phyloP scores from a whole-genome alignment of 768 basidiomycete genomes.

The Gautieria morchelliformis region DNA sequence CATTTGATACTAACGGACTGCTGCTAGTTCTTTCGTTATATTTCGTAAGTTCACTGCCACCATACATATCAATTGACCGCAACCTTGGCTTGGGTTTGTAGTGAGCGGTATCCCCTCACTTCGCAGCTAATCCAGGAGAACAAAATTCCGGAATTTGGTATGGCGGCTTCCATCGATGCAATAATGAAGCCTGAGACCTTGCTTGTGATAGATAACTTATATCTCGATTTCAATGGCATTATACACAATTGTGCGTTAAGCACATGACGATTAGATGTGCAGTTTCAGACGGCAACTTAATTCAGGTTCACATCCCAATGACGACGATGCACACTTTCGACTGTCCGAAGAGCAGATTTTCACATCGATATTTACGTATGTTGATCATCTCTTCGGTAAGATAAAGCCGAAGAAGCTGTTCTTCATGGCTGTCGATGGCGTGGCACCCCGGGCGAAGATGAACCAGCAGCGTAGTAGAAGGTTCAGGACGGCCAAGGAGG shows the following conservation, averaged over 20 bases:
- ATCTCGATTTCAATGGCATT: conserved; percentile 91
- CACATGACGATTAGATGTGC: background rate
- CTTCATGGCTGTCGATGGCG: conserved; percentile 98
- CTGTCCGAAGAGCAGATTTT: conserved; percentile 96
- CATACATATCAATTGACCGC: background rate
- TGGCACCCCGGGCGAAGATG: conserved; percentile 97
- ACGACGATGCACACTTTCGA: conserved; percentile 91
- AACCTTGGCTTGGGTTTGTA: conserved; percentile 21
- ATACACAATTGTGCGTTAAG: conserved; percentile 64
- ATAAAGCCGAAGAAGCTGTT: conserved; percentile 97
- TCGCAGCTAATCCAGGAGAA: conserved; percentile 98
- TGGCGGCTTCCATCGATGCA: conserved; percentile 10
- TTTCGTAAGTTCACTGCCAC: conserved; percentile 55
- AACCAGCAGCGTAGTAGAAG: conserved; percentile 93
- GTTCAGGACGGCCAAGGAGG: conserved; percentile 92
- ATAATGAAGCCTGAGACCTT: background rate
- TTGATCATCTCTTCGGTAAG: conserved; percentile 92
- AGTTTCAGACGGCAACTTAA: background rate
- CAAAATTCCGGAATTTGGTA: conserved; percentile 97
- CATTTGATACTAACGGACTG: conserved; percentile 2
- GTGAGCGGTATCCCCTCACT: conserved; percentile 95
- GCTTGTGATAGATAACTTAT: conserved; percentile 59
- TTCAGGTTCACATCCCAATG: conserved; percentile 88
- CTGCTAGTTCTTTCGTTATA: conserved; percentile 87
- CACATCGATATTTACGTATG: conserved; percentile 93